Evolutionary conservation across 805 yeast species (phyloP), one percentile per base, ranked within the genome.

Genomic region (Suhomyces kilbournensis): DNA sequence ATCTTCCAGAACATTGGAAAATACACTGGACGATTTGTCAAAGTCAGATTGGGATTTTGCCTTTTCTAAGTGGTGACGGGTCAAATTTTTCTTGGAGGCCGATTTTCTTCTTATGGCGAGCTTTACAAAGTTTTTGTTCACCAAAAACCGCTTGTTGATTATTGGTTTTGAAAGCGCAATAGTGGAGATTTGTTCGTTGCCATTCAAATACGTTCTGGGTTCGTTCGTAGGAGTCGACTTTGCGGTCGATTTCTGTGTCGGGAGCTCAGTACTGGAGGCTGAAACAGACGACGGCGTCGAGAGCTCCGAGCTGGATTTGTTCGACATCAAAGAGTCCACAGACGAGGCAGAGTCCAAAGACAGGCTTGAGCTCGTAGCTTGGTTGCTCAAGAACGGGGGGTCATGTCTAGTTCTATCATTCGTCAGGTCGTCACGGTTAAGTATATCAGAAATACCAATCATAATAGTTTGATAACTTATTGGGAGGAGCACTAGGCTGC

Each of bases 101-200:
- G 66, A 60, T 53, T 72, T 72, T 28, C 74, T 63, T 32, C 77
- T 56, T 7, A 72, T 63, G 9, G 77, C 75, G 34, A 56, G 44
- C 47, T 49, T 53, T 46, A 58, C 60, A 40, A 58, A 53, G 10
- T 38, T 34, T 43, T 47, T 54, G 40, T 51, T 46, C 1, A 28
- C 43, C 17, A 58, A 46, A 10, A 52, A 38, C 20, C 34, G 42
- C 43, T 50, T 49, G 44, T 49, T 49, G 15, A 65, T 53, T 15
- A 53, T 55, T 1, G 64, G 57, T 25, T 56, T 44, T 4, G 60
- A 60, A 22, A 42, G 14, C 12, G 45, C 14, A 6, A 38, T 38
- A 17, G 43, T 44, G 9, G 32, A 15, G 1, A 15, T 40, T 6
- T 15, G 40, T 3, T 15, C 17, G 5, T n/a, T 35, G 7, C 4